These are phyloP conservation scores for Eremothecium sinecaudum DNA, from an alignment of 1,139 yeast species.

Conservation along the genomic window DNA sequence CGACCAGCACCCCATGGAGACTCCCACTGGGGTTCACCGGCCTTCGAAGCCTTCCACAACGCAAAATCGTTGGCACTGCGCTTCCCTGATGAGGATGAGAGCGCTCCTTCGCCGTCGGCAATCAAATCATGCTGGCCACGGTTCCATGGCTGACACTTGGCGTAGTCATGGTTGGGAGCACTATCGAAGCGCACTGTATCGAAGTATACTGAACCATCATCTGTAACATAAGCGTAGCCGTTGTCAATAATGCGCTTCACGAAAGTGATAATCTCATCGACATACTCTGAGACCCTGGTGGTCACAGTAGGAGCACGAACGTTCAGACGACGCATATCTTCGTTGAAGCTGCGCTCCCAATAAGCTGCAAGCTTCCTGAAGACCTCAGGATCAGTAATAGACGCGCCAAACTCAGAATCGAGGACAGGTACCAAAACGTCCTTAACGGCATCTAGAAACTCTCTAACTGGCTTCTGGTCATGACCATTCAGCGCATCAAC, in stretches of 20 bases:
- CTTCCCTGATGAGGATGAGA: slow-evolving; percentile 49
- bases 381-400: slow-evolving; percentile 74
- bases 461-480: slow-evolving; percentile 21
- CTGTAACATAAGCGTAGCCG: slow-evolving; percentile 77
- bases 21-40: slow-evolving; percentile 95
- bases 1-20: slow-evolving; percentile 97
- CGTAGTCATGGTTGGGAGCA: slow-evolving; percentile 66
- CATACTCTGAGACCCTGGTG: slow-evolving; percentile 93
- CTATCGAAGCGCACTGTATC: slow-evolving; percentile 77
- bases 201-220: slow-evolving; percentile 90
- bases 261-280: slow-evolving; percentile 80
- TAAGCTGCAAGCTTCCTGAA: slow-evolving; percentile 75
- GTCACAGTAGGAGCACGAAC: slow-evolving; percentile 79
- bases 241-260: slow-evolving; percentile 64
- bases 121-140: slow-evolving; percentile 79
- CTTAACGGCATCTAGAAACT: slow-evolving; percentile 46
- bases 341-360: slow-evolving; percentile 81
- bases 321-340: slow-evolving; percentile 77
- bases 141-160: slow-evolving; percentile 97
- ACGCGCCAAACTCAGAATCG: slow-evolving; percentile 62
- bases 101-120: slow-evolving; percentile 92
- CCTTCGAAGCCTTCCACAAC: slow-evolving; percentile 90
- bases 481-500: slow-evolving; percentile 33
- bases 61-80: slow-evolving; percentile 82
- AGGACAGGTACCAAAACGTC: slow-evolving; percentile 67